phyloP scores from a whole-genome alignment of 2,329 filamentous ascomycete genomes.

The Fusarium sp. region DNA sequence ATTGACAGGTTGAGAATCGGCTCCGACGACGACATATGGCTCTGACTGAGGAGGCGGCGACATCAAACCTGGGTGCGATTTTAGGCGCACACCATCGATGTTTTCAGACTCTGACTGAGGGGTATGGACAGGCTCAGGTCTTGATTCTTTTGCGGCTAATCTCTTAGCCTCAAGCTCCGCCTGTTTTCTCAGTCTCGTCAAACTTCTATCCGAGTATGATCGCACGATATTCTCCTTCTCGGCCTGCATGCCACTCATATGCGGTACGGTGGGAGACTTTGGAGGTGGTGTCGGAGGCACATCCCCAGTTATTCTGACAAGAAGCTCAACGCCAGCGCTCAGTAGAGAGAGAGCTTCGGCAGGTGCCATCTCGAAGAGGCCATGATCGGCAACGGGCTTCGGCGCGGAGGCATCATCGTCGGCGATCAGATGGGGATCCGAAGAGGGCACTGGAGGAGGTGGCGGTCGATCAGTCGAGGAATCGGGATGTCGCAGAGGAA shows the following conservation, averaged over 20 bases:
- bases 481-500: conserved; percentile 39
- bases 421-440: conserved; percentile 53
- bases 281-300: conserved; percentile 84
- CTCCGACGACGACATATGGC: conserved; percentile 73
- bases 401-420: conserved; percentile 44
- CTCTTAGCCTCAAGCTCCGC: conserved; percentile 52
- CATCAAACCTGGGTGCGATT: conserved; percentile 52
- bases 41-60: conserved; percentile 51
- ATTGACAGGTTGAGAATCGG: conserved; percentile 78
- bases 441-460: conserved; percentile 59
- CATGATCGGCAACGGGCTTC: conserved; percentile 61
- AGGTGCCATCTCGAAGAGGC: conserved; percentile 80
- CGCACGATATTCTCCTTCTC: conserved; percentile 73
- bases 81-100: conserved; percentile 70
- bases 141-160: conserved; percentile 35
- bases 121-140: conserved; percentile 11
- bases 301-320: conserved; percentile 81
- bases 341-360: conserved; percentile 83
- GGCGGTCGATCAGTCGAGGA: conserved; percentile 51
- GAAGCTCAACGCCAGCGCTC: conserved; percentile 76
- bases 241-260: conserved; percentile 72
- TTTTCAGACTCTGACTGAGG: conserved; percentile 44
- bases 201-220: conserved; percentile 68
- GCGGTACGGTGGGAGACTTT: conserved; percentile 72
- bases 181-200: conserved; percentile 60